A percentile compares a stretch with the other conserved stretches of the same genome.
Evolutionary conservation across 352 stramenopile species (phyloP).

Genomic region (Pythium vanterpoolii): DNA sequence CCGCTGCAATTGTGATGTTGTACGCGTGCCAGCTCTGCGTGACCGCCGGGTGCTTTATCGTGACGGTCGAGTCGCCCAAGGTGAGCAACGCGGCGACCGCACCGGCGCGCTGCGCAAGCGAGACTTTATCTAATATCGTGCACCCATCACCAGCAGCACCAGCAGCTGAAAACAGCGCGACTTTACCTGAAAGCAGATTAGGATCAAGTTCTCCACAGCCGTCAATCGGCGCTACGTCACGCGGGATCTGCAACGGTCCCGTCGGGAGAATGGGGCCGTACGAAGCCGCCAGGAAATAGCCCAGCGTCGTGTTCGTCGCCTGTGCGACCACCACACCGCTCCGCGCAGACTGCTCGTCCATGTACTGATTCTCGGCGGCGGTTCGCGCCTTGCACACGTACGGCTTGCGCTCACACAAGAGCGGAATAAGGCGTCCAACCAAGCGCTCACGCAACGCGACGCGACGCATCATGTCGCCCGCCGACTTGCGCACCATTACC

Average conservation of each 20-base stretch:
- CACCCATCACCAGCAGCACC: conserved; percentile 22
- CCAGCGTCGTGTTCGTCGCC: conserved; percentile 22
- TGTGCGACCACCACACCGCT: conserved; percentile 34
- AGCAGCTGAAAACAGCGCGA: conserved; percentile 30
- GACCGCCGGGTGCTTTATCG: conserved; percentile 33
- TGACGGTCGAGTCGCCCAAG: conserved; percentile 29
- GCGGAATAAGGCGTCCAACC: conserved; percentile 49
- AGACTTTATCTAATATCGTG: conserved; percentile 42
- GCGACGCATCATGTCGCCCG: conserved; percentile 42
- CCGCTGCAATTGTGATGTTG: conserved; percentile 63
- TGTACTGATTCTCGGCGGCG: conserved; percentile 34
- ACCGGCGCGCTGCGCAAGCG: conserved; percentile 37
- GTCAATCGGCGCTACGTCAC: conserved; percentile 18
- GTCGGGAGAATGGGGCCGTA: conserved; percentile 46
- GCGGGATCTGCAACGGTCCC: conserved; percentile 23
- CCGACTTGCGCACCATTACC: conserved; percentile 59
- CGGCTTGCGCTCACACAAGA: conserved; percentile 46
- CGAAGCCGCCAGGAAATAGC: conserved; percentile 46
- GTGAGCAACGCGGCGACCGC: conserved; percentile 40
- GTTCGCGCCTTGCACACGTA: conserved; percentile 40
- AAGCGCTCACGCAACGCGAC: conserved; percentile 26
- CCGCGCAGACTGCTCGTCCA: conserved; percentile 25
- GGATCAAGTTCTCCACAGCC: conserved; percentile 10
- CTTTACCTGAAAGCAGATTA: conserved; percentile 19
- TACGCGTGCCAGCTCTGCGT: conserved; percentile 56